Evolutionary conservation across 148 eudicot genomes (phyloP).

Genomic region (Dianthus caryophyllus): DNA sequence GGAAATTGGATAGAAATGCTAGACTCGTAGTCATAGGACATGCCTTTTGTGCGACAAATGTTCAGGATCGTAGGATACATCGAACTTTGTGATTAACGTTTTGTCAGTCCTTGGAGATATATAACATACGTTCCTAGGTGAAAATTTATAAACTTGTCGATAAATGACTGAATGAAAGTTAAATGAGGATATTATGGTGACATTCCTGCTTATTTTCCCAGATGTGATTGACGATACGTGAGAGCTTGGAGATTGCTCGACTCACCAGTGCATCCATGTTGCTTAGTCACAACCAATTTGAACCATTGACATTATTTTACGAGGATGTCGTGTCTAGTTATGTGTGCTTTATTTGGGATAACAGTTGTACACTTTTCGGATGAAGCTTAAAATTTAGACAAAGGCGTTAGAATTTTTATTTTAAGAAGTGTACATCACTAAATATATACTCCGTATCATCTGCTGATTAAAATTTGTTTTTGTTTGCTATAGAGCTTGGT

Average conservation of each 20-base stretch:
- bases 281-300: conserved; percentile 23
- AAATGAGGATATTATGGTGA: conserved; percentile 40
- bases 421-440: conserved; percentile 10
- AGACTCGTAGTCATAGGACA: not conserved
- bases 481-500: conserved; percentile 71
- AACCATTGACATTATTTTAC: conserved; percentile 6
- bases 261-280: conserved; percentile 31
- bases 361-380: conserved; percentile 8
- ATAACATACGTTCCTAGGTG: not conserved
- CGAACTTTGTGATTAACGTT: not conserved
- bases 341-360: conserved; percentile 21
- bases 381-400: not conserved
- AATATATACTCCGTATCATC: conserved; percentile 11
- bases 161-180: conserved; percentile 20
- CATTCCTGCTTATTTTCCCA: conserved; percentile 70
- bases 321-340: conserved; percentile 7
- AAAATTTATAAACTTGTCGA: not conserved
- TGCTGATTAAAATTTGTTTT: conserved; percentile 35
- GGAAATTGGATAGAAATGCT: not conserved
- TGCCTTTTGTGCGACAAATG: not conserved
- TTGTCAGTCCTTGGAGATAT: not conserved
- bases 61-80: not conserved
- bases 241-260: conserved; percentile 50
- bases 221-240: conserved; percentile 93
- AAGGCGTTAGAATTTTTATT: conserved; percentile 1